Evolutionary conservation across 176 grass and related monocot species (phyloP), one percentile per base, ranked within the genome.

Genomic region (Poa pratensis): DNA sequence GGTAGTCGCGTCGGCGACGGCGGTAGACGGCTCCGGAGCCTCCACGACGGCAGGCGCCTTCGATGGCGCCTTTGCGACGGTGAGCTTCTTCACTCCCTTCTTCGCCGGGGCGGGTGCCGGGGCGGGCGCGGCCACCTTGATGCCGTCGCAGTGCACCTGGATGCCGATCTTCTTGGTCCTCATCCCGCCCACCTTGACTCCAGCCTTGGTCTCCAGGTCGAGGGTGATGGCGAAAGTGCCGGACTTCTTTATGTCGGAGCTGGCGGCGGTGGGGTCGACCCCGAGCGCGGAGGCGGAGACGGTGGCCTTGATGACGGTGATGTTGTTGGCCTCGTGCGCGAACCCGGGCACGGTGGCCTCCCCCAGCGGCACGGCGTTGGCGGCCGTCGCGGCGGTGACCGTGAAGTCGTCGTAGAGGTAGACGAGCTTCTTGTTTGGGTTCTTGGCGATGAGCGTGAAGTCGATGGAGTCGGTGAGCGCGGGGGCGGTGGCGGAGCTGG

Each of bases 341-440:
- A 98, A 99, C 52, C 90, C 97, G 8, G 94, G 84, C 35, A 94
- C 90, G 22, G 94, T 75, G 1, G 71, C 90, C 11, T 91, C 97
- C 5, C 94, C 97, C 46, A 99, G 80, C 73, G 92, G 91, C 24
- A 92, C 90, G 76, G 86, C 88, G 62, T 84, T 87, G 69, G 83
- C 79, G 35, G 86, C 80, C 24, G 93, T 94, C 52, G 88, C 75
- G 13, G 91, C 84, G 42, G 88, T 75, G 50, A 94, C 71, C 49
- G 97, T 59, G 86, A 96, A 85, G 80, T 94, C 84, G 84, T 96
- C 97, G 88, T 99, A 99, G 82, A 96, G 73, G 88, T 88, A 99
- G 53, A 94, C 91, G 73, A 99, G 78, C 90, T 99, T 99, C 86
- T 92, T 89, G 86, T 96, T 99, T 15, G 97, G 97, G 86, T 99